Evolutionary conservation across 2,329 filamentous ascomycete genomes (phyloP), one percentile per base, ranked within the genome.

Genomic region (Escovopsis sp.): DNA sequence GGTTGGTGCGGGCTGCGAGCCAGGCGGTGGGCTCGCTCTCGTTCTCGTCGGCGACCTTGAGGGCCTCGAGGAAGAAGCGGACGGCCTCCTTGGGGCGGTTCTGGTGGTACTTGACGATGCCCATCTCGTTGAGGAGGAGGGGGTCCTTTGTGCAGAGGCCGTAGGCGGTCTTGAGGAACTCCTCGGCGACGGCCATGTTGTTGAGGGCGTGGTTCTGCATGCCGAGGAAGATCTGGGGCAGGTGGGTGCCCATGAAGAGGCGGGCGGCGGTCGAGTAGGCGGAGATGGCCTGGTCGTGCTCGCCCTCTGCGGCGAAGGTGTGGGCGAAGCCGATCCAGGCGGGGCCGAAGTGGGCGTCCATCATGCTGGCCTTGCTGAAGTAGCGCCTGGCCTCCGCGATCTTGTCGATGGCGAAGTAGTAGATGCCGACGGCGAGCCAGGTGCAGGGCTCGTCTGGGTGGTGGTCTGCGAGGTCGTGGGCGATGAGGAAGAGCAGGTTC

Each of bases 251-350:
- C 68, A 95, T 94, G 62, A 98, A 98, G 0, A 98, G 67, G 34
- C 91, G 75, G 2, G 89, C 89, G 1, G 91, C 91, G 1, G 91
- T 98, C 28, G 85, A 94, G 64, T 98, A 98, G 0, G 93, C 91
- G 8, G 88, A 93, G 48, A 98, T 95, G 39, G 91, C 91, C 64
- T 98, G 91, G 59, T 98, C 91, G 60, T 96, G 88, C 61, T 98
- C 91, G 41, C 91, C 91, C 60, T 98, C 91, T 10, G 87, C 88
- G 1, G 91, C 91, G 59, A 98, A 98, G 0, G 91, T 98, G 60
- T 98, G 93, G 1, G 91, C 91, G 57, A 98, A 98, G 1, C 93
- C 91, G 49, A 98, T 96, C 91, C 91, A 98, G 3, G 91, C 91
- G 1, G 91, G 85, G 0, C 89, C 89, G 54, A 94, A 98, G 64